Conservation (phyloP, 805 yeast genomes). For the Yarrowia osloensis region DNA sequence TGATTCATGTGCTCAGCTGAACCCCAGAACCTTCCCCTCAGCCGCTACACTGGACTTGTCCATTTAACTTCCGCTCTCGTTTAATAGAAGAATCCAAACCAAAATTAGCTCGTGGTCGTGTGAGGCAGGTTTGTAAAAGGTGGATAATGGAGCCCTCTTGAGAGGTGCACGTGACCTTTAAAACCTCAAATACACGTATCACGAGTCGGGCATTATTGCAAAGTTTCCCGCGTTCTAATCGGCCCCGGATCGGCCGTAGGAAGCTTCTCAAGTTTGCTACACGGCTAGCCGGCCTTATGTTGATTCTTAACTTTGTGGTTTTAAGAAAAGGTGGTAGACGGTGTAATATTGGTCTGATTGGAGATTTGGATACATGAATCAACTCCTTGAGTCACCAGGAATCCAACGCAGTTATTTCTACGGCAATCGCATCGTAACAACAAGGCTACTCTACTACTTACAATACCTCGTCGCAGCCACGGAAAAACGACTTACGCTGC, state of each 20-base stretch:
- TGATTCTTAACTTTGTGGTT: neutral
- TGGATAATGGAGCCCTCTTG: neutral
- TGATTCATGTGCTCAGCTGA: neutral
- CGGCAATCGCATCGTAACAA: neutral
- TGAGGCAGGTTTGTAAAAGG: neutral
- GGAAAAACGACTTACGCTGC: neutral
- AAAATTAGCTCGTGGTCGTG: neutral
- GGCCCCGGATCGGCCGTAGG: slow-evolving; percentile 12
- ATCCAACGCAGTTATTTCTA: neutral
- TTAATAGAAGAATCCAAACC: neutral
- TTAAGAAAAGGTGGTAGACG: neutral
- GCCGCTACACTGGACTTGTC: neutral
- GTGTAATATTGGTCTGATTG: neutral
- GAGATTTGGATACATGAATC: neutral
- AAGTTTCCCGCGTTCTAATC: neutral
- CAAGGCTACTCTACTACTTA: no score
- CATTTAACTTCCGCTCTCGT: neutral
- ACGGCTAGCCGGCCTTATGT: slow-evolving; percentile 13
- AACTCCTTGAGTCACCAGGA: no score
- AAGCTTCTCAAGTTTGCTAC: neutral
- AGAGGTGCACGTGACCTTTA: neutral
- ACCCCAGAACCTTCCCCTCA: neutral
- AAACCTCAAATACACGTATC: no score
- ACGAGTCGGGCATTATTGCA: no score
- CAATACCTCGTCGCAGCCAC: no score